Evolutionary conservation across 208 protist genomes (phyloP).

Genomic region (Trypanosoma melophagium): DNA sequence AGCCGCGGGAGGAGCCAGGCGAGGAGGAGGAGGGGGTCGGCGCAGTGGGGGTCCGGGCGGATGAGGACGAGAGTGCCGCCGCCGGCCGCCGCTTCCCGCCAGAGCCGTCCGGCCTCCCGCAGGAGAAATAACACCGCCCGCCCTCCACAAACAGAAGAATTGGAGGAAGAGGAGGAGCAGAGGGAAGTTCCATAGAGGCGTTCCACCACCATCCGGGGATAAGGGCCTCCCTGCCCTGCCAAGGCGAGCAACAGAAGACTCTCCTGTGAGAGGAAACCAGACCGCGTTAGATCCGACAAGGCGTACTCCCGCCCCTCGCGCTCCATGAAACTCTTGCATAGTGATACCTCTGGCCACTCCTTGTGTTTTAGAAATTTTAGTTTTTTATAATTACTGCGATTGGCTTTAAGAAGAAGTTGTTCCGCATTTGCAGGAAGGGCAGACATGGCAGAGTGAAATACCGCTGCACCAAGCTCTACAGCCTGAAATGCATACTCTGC

Average conservation of each 20-base stretch:
- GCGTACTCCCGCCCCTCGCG: background rate
- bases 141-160: background rate
- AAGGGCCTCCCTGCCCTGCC: background rate
- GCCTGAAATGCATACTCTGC: conserved; percentile 66
- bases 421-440: conserved; percentile 2
- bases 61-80: conserved; percentile 24
- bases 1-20: too few species aligned
- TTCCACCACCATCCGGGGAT: conserved; percentile 7
- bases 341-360: background rate
- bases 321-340: conserved; percentile 8
- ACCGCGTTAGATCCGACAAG: conserved; percentile 21
- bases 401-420: conserved; percentile 3
- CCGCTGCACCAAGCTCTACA: conserved; percentile 34
- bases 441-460: conserved; percentile 6
- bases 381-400: background rate
- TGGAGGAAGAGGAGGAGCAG: background rate
- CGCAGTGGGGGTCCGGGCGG: conserved; percentile 40
- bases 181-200: conserved; percentile 5
- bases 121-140: conserved; percentile 30
- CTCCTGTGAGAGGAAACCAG: conserved; percentile 22
- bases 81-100: conserved; percentile 12
- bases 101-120: conserved; percentile 27
- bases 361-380: conserved; percentile 8
- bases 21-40: conserved; percentile 53
- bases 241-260: conserved; percentile 23